These are phyloP conservation scores for Naganishia albida DNA, from an alignment of 1,284 basidiomycete genomes.

Conservation along the genomic window DNA sequence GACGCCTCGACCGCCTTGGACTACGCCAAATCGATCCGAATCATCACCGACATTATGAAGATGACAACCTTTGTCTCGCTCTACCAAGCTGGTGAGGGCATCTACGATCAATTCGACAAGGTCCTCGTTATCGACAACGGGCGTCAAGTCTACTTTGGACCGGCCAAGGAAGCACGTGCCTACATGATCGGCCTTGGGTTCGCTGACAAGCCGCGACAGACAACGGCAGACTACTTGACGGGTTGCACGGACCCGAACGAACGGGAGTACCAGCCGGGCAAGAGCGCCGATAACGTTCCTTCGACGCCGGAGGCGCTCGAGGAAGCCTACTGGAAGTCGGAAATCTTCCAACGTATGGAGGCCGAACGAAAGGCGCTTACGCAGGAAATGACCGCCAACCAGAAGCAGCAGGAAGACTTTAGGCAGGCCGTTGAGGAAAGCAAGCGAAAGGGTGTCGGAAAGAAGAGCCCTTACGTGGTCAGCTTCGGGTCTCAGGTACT, in stretches of 20 bases:
- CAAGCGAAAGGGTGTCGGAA: conserved; percentile 79
- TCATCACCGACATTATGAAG: conserved; percentile 59
- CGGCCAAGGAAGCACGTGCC: conserved; percentile 56
- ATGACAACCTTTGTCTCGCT: conserved; percentile 58
- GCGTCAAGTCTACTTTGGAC: conserved; percentile 61
- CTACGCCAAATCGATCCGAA: conserved; percentile 61
- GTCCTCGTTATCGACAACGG: conserved; percentile 60
- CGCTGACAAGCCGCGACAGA: conserved; percentile 54
- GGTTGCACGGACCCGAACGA: conserved; percentile 73
- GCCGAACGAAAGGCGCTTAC: conserved; percentile 67
- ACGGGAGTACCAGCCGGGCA: conserved; percentile 54
- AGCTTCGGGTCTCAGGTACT: conserved; percentile 72
- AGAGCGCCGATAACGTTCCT: conserved; percentile 67
- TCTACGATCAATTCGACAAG: conserved; percentile 70
- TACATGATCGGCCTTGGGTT: conserved; percentile 61
- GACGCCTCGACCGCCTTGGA: conserved; percentile 64
- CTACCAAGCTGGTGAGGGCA: conserved; percentile 67
- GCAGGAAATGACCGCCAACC: conserved; percentile 63
- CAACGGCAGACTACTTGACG: conserved; percentile 72
- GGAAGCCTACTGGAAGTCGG: conserved; percentile 64
- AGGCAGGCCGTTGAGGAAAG: conserved; percentile 71
- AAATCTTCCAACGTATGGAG: conserved; percentile 59
- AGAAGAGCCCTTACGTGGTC: conserved; percentile 83
- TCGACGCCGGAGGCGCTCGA: conserved; percentile 72
- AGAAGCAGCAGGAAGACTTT: conserved; percentile 70